phyloP scores from a whole-genome alignment of 2,329 filamentous ascomycete species.

The Curvularia sp. region DNA sequence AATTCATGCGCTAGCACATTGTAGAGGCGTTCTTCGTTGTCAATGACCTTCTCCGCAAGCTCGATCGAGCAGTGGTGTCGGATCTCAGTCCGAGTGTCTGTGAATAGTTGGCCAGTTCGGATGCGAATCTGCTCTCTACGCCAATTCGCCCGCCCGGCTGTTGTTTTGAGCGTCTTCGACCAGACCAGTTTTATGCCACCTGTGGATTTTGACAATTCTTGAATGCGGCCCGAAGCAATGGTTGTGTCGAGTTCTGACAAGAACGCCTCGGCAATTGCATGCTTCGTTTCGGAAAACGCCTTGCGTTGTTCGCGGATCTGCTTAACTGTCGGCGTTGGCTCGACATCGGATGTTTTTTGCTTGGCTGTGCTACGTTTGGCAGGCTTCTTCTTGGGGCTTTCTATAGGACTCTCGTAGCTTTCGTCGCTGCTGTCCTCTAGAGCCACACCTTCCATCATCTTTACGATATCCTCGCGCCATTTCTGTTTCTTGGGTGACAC shows the following conservation, averaged over 20 bases:
- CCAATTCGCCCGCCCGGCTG: conserved; percentile 69
- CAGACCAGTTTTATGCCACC: conserved; percentile 76
- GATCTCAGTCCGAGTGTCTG: conserved; percentile 41
- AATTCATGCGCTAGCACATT: conserved; percentile 97
- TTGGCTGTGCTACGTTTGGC: conserved; percentile 23
- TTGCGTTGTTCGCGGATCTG: conserved; percentile 54
- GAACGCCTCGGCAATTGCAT: conserved; percentile 69
- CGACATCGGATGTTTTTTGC: conserved; percentile 4
- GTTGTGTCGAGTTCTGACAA: conserved; percentile 71
- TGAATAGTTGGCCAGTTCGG: conserved; percentile 34
- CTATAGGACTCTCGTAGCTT: conserved; percentile 30
- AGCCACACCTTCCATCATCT: conserved; percentile 36
- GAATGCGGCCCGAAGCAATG: conserved; percentile 68
- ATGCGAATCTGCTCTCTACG: conserved; percentile 54
- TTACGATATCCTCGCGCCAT: conserved; percentile 39
- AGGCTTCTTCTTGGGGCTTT: conserved; percentile 32
- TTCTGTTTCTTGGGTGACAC: conserved; percentile 48
- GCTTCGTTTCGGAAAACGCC: conserved; percentile 68
- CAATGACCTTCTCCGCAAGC: conserved; percentile 86
- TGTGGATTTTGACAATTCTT: conserved; percentile 64
- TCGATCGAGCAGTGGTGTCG: conserved; percentile 79
- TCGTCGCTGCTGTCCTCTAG: conserved; percentile 37
- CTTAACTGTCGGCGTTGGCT: conserved; percentile 25
- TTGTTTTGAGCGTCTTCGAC: conserved; percentile 80
- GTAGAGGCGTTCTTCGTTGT: conserved; percentile 73